A percentile compares a stretch with the other conserved stretches of the same genome.
These are phyloP conservation scores for Setaria italica DNA, from an alignment of 202 grass and related monocot genomes.

Conservation along the genomic window DNA sequence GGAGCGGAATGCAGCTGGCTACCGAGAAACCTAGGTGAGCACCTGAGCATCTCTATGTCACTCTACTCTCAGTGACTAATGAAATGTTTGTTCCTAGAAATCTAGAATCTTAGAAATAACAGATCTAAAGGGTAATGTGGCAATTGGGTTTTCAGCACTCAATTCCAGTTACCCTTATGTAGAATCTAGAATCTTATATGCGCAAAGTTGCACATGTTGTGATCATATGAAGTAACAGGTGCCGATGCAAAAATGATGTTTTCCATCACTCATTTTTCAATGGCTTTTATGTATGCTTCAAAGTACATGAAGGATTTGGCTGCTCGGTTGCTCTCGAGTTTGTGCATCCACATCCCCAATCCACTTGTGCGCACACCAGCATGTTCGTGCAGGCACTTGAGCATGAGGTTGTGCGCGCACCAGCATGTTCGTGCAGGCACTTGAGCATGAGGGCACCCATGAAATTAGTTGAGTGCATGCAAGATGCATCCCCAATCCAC, in stretches of 20 bases:
- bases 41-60: slow-evolving; percentile 26
- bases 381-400: not conserved
- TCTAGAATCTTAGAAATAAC: not conserved
- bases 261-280: slow-evolving; percentile 1
- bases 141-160: not conserved
- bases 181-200: not conserved
- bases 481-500: not conserved
- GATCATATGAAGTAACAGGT: slow-evolving; percentile 2
- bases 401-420: too few species aligned
- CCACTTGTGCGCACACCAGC: not conserved
- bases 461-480: not conserved
- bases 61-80: not conserved
- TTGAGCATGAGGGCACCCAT: not conserved
- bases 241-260: not conserved
- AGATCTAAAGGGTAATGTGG: not conserved
- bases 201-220: not conserved
- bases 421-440: too few species aligned
- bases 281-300: not conserved
- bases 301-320: not conserved
- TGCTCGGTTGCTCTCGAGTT: not conserved
- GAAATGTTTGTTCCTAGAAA: slow-evolving; percentile 18
- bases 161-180: not conserved
- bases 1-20: slow-evolving; percentile 53
- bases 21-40: slow-evolving; percentile 59
- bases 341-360: not conserved